Conservation (phyloP, 2,329 filamentous ascomycete species). For the Colletotrichum costaricense region DNA sequence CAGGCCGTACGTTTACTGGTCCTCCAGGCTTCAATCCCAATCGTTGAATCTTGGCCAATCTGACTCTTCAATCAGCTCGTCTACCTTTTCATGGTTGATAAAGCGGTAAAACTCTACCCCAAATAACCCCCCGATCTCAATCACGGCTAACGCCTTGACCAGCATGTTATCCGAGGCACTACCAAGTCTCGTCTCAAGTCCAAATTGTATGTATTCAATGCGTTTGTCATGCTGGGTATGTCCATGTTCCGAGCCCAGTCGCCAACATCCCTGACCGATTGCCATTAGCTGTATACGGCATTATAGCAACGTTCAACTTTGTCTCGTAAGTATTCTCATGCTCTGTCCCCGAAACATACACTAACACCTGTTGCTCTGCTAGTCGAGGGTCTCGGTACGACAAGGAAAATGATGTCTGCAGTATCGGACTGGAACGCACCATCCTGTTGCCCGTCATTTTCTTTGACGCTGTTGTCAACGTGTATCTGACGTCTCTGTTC, state of each 20-base stretch:
- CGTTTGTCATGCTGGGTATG: slow-evolving; percentile 1
- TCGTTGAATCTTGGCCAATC: background rate
- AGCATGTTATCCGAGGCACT: slow-evolving; percentile 16
- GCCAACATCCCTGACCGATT: background rate
- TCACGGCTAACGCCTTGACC: background rate
- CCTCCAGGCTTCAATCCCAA: background rate
- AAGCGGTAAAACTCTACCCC: slow-evolving; percentile 3
- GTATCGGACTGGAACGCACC: background rate
- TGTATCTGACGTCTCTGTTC: slow-evolving; percentile 19
- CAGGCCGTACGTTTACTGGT: background rate
- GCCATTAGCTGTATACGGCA: background rate
- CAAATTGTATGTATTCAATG: slow-evolving; percentile 16
- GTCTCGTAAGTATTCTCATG: background rate
- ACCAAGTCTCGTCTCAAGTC: slow-evolving; percentile 7
- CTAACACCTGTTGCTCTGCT: background rate
- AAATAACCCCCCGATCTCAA: background rate
- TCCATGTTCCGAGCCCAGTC: no score
- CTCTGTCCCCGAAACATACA: background rate
- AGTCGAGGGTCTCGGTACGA: slow-evolving; percentile 5
- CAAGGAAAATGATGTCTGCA: background rate
- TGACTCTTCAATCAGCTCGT: background rate
- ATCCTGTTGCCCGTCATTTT: slow-evolving; percentile 1
- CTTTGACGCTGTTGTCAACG: slow-evolving; percentile 18
- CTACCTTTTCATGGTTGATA: slow-evolving; percentile 20
- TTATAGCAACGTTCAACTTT: background rate